A percentile compares a stretch with the other conserved stretches of the same genome.
Evolutionary conservation across 805 yeast species (phyloP).

Genomic region (Myxozyma melibiosi): DNA sequence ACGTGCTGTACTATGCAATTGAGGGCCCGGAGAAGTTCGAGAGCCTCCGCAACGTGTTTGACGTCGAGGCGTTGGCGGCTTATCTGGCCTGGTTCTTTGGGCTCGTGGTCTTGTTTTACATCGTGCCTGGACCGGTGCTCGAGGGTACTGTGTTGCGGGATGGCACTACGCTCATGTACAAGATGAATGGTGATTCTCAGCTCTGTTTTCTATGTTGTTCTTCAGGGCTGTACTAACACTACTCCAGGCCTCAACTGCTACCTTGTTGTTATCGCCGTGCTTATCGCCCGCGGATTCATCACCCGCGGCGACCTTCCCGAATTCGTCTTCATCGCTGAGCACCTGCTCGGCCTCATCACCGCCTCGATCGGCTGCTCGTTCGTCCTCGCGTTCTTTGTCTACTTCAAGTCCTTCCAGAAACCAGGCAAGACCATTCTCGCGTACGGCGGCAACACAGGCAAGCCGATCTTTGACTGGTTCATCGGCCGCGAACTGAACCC

Average conservation of each 20-base stretch:
- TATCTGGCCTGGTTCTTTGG: constrained; percentile 74
- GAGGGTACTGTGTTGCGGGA: constrained; percentile 76
- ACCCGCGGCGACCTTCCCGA: constrained; percentile 56
- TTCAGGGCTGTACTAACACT: neutral
- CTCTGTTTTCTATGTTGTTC: neutral
- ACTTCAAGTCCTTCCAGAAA: constrained; percentile 61
- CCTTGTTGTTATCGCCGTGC: constrained; percentile 46
- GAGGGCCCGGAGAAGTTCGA: constrained; percentile 50
- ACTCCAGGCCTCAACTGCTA: constrained; percentile 43
- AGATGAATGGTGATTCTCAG: constrained; percentile 69
- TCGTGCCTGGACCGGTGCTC: constrained; percentile 64
- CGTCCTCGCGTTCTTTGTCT: constrained; percentile 63
- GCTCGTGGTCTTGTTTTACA: constrained; percentile 62
- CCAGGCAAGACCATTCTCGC: constrained; percentile 75
- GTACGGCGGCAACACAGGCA: constrained; percentile 82
- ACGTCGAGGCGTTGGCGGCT: constrained; percentile 53
- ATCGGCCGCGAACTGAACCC: constrained; percentile 97
- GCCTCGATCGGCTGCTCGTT: constrained; percentile 67
- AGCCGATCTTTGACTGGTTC: constrained; percentile 75
- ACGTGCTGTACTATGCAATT: constrained; percentile 60
- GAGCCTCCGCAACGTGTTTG: constrained; percentile 26
- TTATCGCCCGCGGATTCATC: constrained; percentile 56
- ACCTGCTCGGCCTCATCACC: constrained; percentile 65
- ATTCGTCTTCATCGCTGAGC: constrained; percentile 69
- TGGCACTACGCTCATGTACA: constrained; percentile 68